Evolutionary conservation across 805 yeast species (phyloP).

Genomic region (Barnettozyma wickerhamii): DNA sequence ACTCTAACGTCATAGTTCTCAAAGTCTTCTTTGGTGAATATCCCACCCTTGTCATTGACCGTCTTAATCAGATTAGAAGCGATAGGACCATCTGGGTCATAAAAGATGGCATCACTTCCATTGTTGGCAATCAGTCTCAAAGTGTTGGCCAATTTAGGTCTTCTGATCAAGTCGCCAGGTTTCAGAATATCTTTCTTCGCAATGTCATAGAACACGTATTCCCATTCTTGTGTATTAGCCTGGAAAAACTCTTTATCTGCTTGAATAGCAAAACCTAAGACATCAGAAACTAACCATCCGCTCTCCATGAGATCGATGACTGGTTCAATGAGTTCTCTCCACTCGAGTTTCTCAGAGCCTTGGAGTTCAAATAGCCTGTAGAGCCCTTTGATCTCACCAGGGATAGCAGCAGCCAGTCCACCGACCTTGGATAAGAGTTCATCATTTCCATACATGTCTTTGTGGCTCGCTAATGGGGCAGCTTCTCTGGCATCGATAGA

Average conservation of each 20-base stretch:
- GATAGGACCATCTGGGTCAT: conserved; percentile 77
- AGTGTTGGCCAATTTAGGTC: conserved; percentile 65
- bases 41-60: conserved; percentile 58
- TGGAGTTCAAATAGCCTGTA: conserved; percentile 53
- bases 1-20: conserved; percentile 48
- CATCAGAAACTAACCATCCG: conserved; percentile 58
- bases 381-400: conserved; percentile 90
- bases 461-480: conserved; percentile 65
- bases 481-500: conserved; percentile 84
- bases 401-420: conserved; percentile 84
- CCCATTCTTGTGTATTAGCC: conserved; percentile 46
- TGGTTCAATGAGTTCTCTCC: conserved; percentile 74
- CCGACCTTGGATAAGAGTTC: conserved; percentile 60
- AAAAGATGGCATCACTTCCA: conserved; percentile 75
- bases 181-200: conserved; percentile 32
- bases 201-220: conserved; percentile 41
- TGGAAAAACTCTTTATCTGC: conserved; percentile 31
- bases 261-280: conserved; percentile 40
- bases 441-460: conserved; percentile 57
- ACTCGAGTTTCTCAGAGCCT: conserved; percentile 66
- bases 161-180: conserved; percentile 55
- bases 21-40: conserved; percentile 63
- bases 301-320: conserved; percentile 58
- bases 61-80: conserved; percentile 53
- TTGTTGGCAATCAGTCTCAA: conserved; percentile 64